A percentile compares a stretch with the other conserved stretches of the same genome.
phyloP scores from a whole-genome alignment of 768 basidiomycete genomes.

The Kwoniella sp. region DNA sequence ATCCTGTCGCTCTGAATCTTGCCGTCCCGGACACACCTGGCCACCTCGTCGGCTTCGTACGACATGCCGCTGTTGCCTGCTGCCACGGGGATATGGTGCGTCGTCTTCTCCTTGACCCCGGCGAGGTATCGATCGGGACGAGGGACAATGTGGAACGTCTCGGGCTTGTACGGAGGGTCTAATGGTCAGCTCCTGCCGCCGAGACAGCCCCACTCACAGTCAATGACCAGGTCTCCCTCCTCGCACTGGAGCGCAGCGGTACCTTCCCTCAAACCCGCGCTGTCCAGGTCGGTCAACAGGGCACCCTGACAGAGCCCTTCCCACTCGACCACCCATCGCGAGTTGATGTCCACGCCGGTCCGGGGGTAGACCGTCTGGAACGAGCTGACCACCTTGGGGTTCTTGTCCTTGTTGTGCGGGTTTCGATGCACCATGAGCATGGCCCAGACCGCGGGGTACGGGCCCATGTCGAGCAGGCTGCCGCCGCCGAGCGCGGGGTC shows the following conservation, averaged over 20 bases:
- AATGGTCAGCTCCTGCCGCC: background rate
- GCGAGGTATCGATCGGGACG: constrained; percentile 34
- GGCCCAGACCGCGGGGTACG: constrained; percentile 55
- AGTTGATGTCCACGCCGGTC: constrained; percentile 73
- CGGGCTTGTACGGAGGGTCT: constrained; percentile 33
- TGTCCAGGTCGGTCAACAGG: constrained; percentile 30
- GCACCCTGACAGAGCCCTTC: constrained; percentile 58
- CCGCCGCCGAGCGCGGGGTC: constrained; percentile 78
- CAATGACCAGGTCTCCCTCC: constrained; percentile 64
- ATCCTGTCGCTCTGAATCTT: constrained; percentile 69
- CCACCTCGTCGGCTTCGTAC: constrained; percentile 85
- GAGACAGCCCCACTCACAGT: constrained; percentile 37
- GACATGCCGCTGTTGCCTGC: constrained; percentile 65
- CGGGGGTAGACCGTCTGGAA: constrained; percentile 72
- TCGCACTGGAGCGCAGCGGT: constrained; percentile 64
- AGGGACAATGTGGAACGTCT: constrained; percentile 32
- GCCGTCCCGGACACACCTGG: constrained; percentile 67
- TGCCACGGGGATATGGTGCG: constrained; percentile 52
- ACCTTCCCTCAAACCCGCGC: constrained; percentile 18
- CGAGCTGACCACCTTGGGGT: constrained; percentile 61
- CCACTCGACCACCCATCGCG: constrained; percentile 71
- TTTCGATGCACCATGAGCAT: constrained; percentile 75
- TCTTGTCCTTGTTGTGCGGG: constrained; percentile 61
- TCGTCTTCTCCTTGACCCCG: constrained; percentile 59
- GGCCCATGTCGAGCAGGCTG: constrained; percentile 67